phyloP scores from a whole-genome alignment of 129 eudicot species.

The Erigeron canadensis region DNA sequence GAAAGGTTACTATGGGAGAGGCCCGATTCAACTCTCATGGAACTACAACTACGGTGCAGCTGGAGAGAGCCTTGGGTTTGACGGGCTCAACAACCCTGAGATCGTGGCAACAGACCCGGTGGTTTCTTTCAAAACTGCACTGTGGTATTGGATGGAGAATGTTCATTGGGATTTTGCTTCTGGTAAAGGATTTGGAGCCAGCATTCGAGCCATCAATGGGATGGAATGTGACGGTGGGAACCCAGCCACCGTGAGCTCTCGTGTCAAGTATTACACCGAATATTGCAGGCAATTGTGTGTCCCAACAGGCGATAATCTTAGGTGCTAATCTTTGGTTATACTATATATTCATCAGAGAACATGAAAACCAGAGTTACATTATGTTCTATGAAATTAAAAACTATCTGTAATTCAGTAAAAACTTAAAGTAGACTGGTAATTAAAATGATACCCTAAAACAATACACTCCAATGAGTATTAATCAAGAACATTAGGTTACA shows the following conservation, averaged over 20 bases:
- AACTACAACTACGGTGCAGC: slow-evolving; percentile 37
- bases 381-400: too few species aligned
- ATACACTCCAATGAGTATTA: too few species aligned
- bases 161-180: slow-evolving; percentile 25
- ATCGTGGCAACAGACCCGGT: slow-evolving; percentile 28
- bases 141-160: slow-evolving; percentile 37
- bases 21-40: slow-evolving; percentile 37
- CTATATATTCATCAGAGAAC: not conserved
- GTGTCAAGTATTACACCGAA: slow-evolving; percentile 30
- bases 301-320: slow-evolving; percentile 30
- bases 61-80: slow-evolving; percentile 26
- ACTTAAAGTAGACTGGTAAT: too few species aligned
- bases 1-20: slow-evolving; percentile 43
- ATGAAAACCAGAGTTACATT: too few species aligned
- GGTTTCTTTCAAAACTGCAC: slow-evolving; percentile 30
- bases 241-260: slow-evolving; percentile 16
- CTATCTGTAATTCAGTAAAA: too few species aligned
- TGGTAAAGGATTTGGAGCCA: slow-evolving; percentile 39
- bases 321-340: slow-evolving; percentile 17
- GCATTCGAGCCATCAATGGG: slow-evolving; percentile 34
- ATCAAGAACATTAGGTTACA: too few species aligned
- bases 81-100: slow-evolving; percentile 39
- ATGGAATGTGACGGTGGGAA: slow-evolving; percentile 33
- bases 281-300: slow-evolving; percentile 38
- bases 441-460: too few species aligned